phyloP scores from a whole-genome alignment of 2,329 filamentous ascomycete species.

The Alternaria triticina region DNA sequence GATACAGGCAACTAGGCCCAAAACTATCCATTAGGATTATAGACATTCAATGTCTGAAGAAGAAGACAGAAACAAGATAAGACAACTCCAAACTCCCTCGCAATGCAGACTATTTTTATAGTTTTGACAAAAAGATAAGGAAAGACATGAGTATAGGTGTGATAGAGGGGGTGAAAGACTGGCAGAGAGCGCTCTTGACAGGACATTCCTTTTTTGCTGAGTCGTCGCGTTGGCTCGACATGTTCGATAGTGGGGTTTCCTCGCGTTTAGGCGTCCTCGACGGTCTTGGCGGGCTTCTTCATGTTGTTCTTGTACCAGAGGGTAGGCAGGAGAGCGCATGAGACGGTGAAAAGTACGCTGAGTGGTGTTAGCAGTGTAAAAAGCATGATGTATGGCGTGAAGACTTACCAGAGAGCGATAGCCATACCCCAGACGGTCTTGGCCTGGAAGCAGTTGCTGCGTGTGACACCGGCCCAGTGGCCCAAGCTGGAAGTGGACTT shows the following conservation, averaged over 20 bases:
- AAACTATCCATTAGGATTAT: conserved; percentile 33
- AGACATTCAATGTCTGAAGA: conserved; percentile 43
- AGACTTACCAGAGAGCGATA: conserved; percentile 73
- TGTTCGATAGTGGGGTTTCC: background rate
- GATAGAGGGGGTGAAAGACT: background rate
- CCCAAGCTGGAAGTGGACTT: conserved; percentile 57
- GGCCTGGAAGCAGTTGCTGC: conserved; percentile 75
- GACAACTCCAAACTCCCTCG: conserved; percentile 27
- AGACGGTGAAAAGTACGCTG: conserved; percentile 56
- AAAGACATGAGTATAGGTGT: background rate
- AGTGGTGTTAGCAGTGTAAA: conserved; percentile 13
- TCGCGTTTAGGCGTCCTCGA: conserved; percentile 37
- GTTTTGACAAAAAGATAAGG: conserved; percentile 6
- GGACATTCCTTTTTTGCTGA: conserved; percentile 21
- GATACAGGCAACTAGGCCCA: conserved; percentile 1
- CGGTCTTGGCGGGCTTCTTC: conserved; percentile 49
- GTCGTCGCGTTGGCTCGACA: background rate
- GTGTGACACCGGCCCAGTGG: conserved; percentile 66
- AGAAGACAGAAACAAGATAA: conserved; percentile 17
- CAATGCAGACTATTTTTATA: conserved; percentile 25
- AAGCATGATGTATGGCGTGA: accelerated
- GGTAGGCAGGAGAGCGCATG: conserved; percentile 54
- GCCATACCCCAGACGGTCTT: conserved; percentile 87
- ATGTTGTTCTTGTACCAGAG: conserved; percentile 56
- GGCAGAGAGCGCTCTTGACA: conserved; percentile 26